A percentile compares a stretch with the other conserved stretches of the same genome.
These are phyloP conservation scores for Penicillium simplicissimum DNA, from an alignment of 495 filamentous ascomycete genomes.

Conservation along the genomic window DNA sequence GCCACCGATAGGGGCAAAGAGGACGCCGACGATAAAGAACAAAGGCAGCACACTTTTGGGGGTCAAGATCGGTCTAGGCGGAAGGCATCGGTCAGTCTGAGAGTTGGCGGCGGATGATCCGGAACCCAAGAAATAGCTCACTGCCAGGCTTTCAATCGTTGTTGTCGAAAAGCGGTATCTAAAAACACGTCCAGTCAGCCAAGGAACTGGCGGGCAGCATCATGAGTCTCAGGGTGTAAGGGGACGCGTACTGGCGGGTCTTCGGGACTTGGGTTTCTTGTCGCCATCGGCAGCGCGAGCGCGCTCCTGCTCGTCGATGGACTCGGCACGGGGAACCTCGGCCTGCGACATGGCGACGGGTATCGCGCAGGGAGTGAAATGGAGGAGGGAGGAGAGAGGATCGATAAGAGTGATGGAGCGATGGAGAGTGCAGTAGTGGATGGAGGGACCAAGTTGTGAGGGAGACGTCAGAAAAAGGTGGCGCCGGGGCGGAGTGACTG, in stretches of 20 bases:
- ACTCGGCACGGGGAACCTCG: conserved; percentile 45
- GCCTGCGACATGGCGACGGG: conserved; percentile 47
- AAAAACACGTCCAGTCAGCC: conserved; percentile 11
- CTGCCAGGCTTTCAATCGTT: conserved; percentile 94
- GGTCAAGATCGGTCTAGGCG: conserved; percentile 77
- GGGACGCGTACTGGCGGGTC: conserved; percentile 71
- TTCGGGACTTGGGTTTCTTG: conserved; percentile 83
- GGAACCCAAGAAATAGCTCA: conserved; percentile 43
- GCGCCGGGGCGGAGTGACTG: conserved; percentile 26
- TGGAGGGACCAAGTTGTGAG: conserved; percentile 4
- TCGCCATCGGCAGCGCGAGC: conserved; percentile 44
- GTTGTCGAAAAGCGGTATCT: conserved; percentile 93
- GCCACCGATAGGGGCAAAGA: conserved; percentile 87
- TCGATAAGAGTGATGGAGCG: conserved; percentile 1
- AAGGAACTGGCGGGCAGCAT: background rate
- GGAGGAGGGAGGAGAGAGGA: background rate
- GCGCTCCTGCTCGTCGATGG: conserved; percentile 51
- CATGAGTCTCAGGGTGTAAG: background rate
- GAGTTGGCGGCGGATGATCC: background rate
- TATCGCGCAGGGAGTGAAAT: conserved; percentile 12
- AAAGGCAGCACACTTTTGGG: conserved; percentile 89
- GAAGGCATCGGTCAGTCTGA: conserved; percentile 8
- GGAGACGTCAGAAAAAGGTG: conserved; percentile 37
- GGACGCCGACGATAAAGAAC: conserved; percentile 81
- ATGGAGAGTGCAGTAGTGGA: conserved; percentile 2